These are phyloP conservation scores for Penicillium sp. DNA, from an alignment of 2,329 filamentous ascomycete genomes.

Conservation along the genomic window DNA sequence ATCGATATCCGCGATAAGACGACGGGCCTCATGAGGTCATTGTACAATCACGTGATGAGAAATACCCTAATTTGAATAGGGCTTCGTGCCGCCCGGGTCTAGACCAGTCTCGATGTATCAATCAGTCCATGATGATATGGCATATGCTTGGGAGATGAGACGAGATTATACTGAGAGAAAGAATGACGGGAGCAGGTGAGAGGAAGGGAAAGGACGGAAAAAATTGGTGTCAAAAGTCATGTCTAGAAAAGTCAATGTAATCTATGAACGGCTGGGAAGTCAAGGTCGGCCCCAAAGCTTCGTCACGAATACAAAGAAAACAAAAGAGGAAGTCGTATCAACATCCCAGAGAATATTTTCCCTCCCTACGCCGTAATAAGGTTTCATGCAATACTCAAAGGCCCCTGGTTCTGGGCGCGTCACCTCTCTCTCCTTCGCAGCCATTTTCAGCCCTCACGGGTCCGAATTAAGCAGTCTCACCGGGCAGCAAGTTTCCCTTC, in stretches of 20 bases:
- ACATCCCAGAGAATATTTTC: conserved; percentile 37
- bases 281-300: conserved; percentile 19
- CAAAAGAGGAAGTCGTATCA: conserved; percentile 34
- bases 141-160: too few species aligned
- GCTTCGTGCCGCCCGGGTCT: conserved; percentile 1
- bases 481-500: conserved; percentile 60
- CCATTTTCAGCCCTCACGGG: neutral
- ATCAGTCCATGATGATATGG: neutral
- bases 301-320: conserved; percentile 29
- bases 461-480: conserved; percentile 41
- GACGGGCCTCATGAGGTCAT: conserved; percentile 9
- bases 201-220: neutral
- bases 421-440: conserved; percentile 6
- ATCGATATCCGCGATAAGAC: neutral
- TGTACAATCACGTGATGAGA: conserved; percentile 5
- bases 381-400: conserved; percentile 36
- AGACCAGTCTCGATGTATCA: neutral
- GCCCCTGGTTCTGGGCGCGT: conserved; percentile 23
- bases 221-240: conserved; percentile 5
- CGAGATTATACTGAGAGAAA: too few species aligned
- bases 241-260: conserved; percentile 15
- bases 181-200: too few species aligned
- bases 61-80: conserved; percentile 13
- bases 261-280: conserved; percentile 20
- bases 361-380: conserved; percentile 39